Evolutionary conservation across 2,329 filamentous ascomycete species (phyloP).

Genomic region (Diaporthe helianthi): DNA sequence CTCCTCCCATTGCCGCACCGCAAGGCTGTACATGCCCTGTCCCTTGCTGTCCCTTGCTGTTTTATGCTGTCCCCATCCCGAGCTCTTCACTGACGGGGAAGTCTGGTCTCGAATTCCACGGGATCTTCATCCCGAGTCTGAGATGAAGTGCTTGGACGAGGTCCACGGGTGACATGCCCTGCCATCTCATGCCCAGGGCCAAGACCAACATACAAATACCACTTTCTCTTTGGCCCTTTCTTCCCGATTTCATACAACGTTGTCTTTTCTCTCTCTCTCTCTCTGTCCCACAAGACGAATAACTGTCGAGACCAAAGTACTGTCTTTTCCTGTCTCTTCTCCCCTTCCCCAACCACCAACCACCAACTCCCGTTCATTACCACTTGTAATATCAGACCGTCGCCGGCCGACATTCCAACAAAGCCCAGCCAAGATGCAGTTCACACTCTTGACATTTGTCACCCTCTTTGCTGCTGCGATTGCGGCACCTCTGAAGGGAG

Average conservation of each 20-base stretch:
- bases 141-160: slow-evolving; percentile 27
- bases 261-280: slow-evolving; percentile 18
- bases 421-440: slow-evolving; percentile 53
- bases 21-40: neutral
- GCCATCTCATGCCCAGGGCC: slow-evolving; percentile 13
- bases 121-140: slow-evolving; percentile 32
- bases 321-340: slow-evolving; percentile 39
- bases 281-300: slow-evolving; percentile 28
- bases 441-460: slow-evolving; percentile 54
- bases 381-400: slow-evolving; percentile 49
- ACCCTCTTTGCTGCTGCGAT: slow-evolving; percentile 55
- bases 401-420: slow-evolving; percentile 58
- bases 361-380: slow-evolving; percentile 36
- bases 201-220: slow-evolving; percentile 36
- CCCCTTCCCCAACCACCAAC: slow-evolving; percentile 36
- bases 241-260: neutral
- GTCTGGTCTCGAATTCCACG: slow-evolving; percentile 31
- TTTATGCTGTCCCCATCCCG: too few species aligned
- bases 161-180: slow-evolving; percentile 28
- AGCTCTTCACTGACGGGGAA: slow-evolving; percentile 8
- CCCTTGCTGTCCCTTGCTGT: slow-evolving; percentile 27
- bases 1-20: neutral
- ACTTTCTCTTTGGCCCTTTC: slow-evolving; percentile 28
- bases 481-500: slow-evolving; percentile 44
- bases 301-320: slow-evolving; percentile 29